Evolutionary conservation across 1,284 basidiomycete species (phyloP), one percentile per base, ranked within the genome.

Genomic region (Salmacisia buchloeana): DNA sequence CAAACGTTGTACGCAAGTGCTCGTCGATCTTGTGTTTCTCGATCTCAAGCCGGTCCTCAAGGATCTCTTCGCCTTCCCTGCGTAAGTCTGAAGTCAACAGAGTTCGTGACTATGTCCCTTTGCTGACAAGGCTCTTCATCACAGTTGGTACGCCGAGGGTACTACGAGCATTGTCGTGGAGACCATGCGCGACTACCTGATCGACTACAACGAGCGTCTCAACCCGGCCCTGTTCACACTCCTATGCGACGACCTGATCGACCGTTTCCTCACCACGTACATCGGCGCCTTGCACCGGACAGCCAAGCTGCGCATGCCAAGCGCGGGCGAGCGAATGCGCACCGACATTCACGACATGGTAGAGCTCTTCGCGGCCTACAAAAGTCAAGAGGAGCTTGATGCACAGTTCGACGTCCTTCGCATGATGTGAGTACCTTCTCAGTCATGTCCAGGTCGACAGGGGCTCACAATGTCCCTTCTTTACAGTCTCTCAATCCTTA

Each of bases 171-270:
- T 91, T 78, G 90, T 98, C 64, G 84, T 96, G 68, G 92, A 94
- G 82, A 98, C 96, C 52, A 91, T 98, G 84, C 87, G 89, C 60
- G 96, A 99, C 79, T 98, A 98, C 82, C 90, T 92, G 85, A 81
- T 84, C 25, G 94, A 98, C 81, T 97, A 92, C 79, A 89, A 93
- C 78, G 84, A 86, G 56, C 94, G 89, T 74, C 87, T 99, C 62
- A 96, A 96, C 79, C 85, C 90, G 3, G 89, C 91, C 5, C 85
- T 99, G 59, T 89, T 97, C 72, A 94, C 97, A 67, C 85, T 97
- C 35, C 84, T 98, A 39, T 83, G 94, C 27, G 94, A 97, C 80
- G 93, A 98, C 79, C 86, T 98, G 58, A 84, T 97, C 61, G 92
- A 97, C 75, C 84, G 88, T 4, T 94, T 97, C 83, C 84, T 98